Percentiles rank a stretch among this genome's conserved stretches.
phyloP scores from a whole-genome alignment of 2,329 filamentous ascomycete species.

The Diaporthe helianthi region DNA sequence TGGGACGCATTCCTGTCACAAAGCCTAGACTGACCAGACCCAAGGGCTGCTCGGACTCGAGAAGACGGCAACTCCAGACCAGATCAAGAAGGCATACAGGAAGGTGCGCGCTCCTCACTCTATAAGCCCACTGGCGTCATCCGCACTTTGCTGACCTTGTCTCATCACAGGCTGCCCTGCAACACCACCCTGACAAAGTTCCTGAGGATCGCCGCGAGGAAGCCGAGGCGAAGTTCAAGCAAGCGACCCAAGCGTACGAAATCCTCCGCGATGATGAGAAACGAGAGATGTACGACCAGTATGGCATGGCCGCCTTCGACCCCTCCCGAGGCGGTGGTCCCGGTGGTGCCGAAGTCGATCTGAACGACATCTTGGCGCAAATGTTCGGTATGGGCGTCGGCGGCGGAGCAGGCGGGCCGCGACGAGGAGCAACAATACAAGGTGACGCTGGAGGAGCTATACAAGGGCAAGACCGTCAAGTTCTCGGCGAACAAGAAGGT shows the following conservation, averaged over 20 bases:
- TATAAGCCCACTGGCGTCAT: not conserved
- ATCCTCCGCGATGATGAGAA: slow-evolving; percentile 97
- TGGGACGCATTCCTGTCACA: not conserved
- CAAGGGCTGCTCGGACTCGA: slow-evolving; percentile 81
- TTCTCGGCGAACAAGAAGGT: slow-evolving; percentile 96
- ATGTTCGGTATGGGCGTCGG: slow-evolving; percentile 86
- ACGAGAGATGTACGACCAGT: slow-evolving; percentile 86
- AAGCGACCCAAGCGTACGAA: slow-evolving; percentile 92
- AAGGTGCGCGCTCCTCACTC: slow-evolving; percentile 65
- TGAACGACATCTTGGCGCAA: slow-evolving; percentile 91
- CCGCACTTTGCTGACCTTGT: slow-evolving; percentile 33
- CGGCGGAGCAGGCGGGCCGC: slow-evolving; percentile 58
- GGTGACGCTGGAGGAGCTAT: slow-evolving; percentile 90
- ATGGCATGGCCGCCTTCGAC: slow-evolving; percentile 97
- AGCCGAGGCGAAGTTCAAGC: slow-evolving; percentile 92
- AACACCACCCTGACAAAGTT: slow-evolving; percentile 95
- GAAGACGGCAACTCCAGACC: slow-evolving; percentile 73
- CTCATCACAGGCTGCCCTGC: slow-evolving; percentile 73
- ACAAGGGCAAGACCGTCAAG: slow-evolving; percentile 98
- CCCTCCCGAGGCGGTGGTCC: slow-evolving; percentile 67
- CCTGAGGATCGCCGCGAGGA: slow-evolving; percentile 82
- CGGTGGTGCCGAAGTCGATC: slow-evolving; percentile 75
- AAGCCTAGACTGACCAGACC: slow-evolving; percentile 22
- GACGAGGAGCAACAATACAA: slow-evolving; percentile 92
- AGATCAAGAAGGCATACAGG: slow-evolving; percentile 96